Evolutionary conservation across 768 basidiomycete genomes (phyloP).

Genomic region (Myochromella boudieri): DNA sequence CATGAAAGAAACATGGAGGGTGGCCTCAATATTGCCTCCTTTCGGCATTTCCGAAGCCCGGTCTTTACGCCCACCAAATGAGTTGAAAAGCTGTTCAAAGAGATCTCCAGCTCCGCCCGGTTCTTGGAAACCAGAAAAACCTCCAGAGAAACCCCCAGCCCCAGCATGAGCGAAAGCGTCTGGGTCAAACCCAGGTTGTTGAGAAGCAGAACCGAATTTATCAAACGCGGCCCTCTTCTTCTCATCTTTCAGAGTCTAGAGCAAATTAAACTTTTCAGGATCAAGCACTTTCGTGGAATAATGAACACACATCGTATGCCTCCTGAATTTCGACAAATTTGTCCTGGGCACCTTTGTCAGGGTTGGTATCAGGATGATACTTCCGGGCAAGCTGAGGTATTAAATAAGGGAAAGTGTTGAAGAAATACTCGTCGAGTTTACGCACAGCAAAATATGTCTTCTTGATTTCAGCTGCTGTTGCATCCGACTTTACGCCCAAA

Average conservation of each 20-base stretch:
- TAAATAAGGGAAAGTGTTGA: constrained; percentile 12
- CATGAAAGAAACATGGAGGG: constrained; percentile 77
- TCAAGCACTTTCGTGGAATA: constrained; percentile 6
- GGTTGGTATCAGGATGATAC: constrained; percentile 97
- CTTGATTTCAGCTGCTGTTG: constrained; percentile 88
- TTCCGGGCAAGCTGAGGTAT: constrained; percentile 85
- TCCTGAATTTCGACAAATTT: constrained; percentile 96
- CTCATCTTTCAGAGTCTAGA: constrained; percentile 88
- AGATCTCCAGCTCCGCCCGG: constrained; percentile 67
- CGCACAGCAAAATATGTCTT: constrained; percentile 94
- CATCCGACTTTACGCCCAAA: constrained; percentile 85
- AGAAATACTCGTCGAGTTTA: constrained; percentile 14
- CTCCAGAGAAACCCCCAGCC: constrained; percentile 44
- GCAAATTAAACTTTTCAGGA: constrained; percentile 16
- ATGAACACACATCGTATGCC: constrained; percentile 82
- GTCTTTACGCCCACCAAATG: constrained; percentile 48
- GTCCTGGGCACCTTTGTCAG: constrained; percentile 85
- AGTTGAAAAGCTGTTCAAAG: constrained; percentile 85
- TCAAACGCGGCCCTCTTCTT: constrained; percentile 91
- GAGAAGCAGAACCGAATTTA: constrained; percentile 89
- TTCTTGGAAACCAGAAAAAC: constrained; percentile 53
- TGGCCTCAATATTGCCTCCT: constrained; percentile 83
- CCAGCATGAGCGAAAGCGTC: constrained; percentile 64
- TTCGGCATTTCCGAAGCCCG: constrained; percentile 46
- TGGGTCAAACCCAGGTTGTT: constrained; percentile 93